These are phyloP conservation scores for Podaxis sp. DNA, from an alignment of 768 basidiomycete species.

Conservation along the genomic window DNA sequence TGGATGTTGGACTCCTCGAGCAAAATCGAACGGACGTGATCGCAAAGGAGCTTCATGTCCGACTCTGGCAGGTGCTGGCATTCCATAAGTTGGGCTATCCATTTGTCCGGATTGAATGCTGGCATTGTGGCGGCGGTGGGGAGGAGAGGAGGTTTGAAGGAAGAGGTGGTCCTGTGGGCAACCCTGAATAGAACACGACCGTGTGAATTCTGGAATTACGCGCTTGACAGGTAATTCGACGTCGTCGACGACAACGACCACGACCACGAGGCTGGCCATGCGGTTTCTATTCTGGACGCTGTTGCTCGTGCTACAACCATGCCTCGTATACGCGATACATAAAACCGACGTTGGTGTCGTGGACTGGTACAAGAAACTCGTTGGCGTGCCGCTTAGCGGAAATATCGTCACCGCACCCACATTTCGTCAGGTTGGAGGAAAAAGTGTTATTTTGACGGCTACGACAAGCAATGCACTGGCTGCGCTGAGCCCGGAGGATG, in stretches of 20 bases:
- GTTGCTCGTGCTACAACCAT: slow-evolving; percentile 23
- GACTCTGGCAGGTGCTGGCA: slow-evolving; percentile 88
- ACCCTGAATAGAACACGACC: not conserved
- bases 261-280: slow-evolving; percentile 21
- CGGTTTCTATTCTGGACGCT: slow-evolving; percentile 25
- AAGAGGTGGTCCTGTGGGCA: not conserved
- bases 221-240: not conserved
- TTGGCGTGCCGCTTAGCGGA: slow-evolving; percentile 68
- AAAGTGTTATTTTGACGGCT: slow-evolving; percentile 60
- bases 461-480: slow-evolving; percentile 79
- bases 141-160: not conserved
- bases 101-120: slow-evolving; percentile 57
- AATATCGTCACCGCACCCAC: slow-evolving; percentile 55
- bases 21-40: slow-evolving; percentile 82
- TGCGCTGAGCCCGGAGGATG: slow-evolving; percentile 64
- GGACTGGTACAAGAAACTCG: slow-evolving; percentile 82
- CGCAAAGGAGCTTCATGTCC: slow-evolving; percentile 93
- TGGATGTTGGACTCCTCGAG: slow-evolving; percentile 98
- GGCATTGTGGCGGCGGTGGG: slow-evolving; percentile 20
- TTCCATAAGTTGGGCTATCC: slow-evolving; percentile 85
- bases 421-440: slow-evolving; percentile 45
- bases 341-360: slow-evolving; percentile 77
- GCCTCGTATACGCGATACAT: slow-evolving; percentile 49
- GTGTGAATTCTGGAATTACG: slow-evolving; percentile 1
- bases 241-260: not conserved